Percentiles rank a stretch among this genome's conserved stretches.
phyloP scores from a whole-genome alignment of 306 rosid genomes.

The Acacia acuminata region DNA sequence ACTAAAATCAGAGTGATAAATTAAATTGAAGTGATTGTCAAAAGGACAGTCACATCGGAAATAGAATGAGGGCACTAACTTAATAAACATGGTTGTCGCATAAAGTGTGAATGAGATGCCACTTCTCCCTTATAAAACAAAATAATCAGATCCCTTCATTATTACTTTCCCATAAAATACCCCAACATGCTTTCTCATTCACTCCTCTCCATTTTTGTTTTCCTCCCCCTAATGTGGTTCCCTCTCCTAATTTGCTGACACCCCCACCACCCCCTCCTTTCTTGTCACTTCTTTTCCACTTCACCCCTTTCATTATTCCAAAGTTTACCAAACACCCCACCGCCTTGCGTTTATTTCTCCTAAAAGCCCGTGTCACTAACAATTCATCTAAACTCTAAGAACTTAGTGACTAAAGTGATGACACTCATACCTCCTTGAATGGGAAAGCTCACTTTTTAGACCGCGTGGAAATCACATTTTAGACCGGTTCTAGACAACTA shows the following conservation, averaged over 20 bases:
- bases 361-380: too few relatives aligned
- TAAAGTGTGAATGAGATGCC: conserved; percentile 61
- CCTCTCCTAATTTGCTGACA: neutral
- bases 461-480: too few relatives aligned
- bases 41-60: neutral
- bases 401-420: too few relatives aligned
- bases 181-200: neutral
- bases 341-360: too few relatives aligned
- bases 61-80: conserved; percentile 39
- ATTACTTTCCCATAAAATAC: conserved; percentile 5
- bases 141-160: conserved; percentile 1
- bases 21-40: neutral
- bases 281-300: neutral
- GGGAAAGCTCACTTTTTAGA: too few relatives aligned
- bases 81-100: conserved; percentile 61
- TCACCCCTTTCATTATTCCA: neutral
- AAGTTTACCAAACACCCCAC: neutral
- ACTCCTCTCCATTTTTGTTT: neutral
- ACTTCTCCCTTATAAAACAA: conserved; percentile 45
- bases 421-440: too few relatives aligned
- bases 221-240: neutral
- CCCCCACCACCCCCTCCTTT: neutral
- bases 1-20: too few relatives aligned
- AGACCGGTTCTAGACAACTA: too few relatives aligned
- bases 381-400: too few relatives aligned